Evolutionary conservation across 139 green algal genomes (phyloP), one percentile per base, ranked within the genome.

Genomic region (Chlamydomonas sp.): DNA sequence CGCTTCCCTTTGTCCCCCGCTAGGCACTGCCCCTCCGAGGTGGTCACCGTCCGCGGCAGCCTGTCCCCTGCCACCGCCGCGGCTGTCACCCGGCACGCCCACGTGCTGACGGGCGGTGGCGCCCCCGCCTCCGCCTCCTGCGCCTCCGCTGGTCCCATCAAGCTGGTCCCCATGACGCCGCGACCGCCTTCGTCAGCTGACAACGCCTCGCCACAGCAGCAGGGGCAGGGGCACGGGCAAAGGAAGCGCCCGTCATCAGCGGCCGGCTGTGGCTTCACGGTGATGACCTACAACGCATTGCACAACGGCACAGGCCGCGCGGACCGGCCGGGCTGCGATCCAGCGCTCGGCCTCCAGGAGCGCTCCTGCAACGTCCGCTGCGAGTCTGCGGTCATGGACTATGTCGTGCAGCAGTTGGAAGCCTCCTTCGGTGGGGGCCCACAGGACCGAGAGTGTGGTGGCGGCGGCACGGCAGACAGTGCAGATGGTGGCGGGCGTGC

Each of bases 21-120:
- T 49, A 85, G 80, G 80, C 78, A 71, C 68, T 61, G 69, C 17
- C 80, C 80, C 58, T 58, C 20, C 59, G 80, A 96, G 89, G 83
- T 92, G 60, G 61, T 93, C 3, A 75, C 88, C 7, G 69, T 87
- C 66, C 75, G 81, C 1, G 83, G 85, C n/a, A 88, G 81, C 67
- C 80, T 95, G 61, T 85, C 81, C 4, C 71, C 76, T 4, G 84
- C 91, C 67, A 95, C 93, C 57, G 72, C 75, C 18, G 68, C 89
- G 12, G 69, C 78, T 75, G 9, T 80, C 60, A 61, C 68, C 63
- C 82, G 82, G 3, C 77, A 69, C 71, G 72, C 31, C 20, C 49
- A 17, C 72, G 2, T 80, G 61, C 72, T 80, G 72, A n/a, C 3
- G 14, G 14, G 17, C 10, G 80, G 63, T 1, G 68, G 16, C 20